Conservation (phyloP, 495 filamentous ascomycete species). For the Cercophora samala region DNA sequence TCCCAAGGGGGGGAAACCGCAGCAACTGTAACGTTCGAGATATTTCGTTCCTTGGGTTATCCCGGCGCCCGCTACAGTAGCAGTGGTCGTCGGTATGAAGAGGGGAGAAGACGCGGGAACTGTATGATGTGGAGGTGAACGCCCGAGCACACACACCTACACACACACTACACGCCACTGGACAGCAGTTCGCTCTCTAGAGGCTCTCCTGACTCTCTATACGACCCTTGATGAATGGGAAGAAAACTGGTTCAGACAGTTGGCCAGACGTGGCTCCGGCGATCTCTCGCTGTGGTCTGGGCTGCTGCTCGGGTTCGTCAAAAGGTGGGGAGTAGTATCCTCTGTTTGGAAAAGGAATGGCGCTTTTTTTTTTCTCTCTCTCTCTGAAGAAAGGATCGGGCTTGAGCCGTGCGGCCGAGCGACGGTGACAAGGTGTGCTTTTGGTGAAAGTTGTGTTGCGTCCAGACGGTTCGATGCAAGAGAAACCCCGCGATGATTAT, state of each 20-base stretch:
- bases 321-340: constrained; percentile 3
- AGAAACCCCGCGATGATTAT: constrained; percentile 14
- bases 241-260: background rate
- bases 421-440: background rate
- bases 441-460: constrained; percentile 5
- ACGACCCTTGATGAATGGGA: background rate
- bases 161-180: background rate
- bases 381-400: background rate
- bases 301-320: background rate
- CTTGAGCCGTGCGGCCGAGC: constrained; percentile 6
- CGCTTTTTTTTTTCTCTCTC: background rate
- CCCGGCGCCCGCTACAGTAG: constrained; percentile 9
- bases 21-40: constrained; percentile 23
- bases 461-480: constrained; percentile 14
- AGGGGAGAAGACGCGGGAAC: constrained; percentile 7
- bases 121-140: constrained; percentile 22
- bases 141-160: constrained; percentile 23
- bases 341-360: background rate
- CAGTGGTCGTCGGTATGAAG: constrained; percentile 10
- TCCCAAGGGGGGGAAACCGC: constrained; percentile 13
- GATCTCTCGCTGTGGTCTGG: constrained; percentile 10
- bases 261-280: background rate
- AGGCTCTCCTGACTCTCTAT: constrained; percentile 10
- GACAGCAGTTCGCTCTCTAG: constrained; percentile 11
- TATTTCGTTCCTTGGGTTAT: constrained; percentile 4